phyloP scores from a whole-genome alignment of 306 rosid genomes.

The Hippophae rhamnoides region DNA sequence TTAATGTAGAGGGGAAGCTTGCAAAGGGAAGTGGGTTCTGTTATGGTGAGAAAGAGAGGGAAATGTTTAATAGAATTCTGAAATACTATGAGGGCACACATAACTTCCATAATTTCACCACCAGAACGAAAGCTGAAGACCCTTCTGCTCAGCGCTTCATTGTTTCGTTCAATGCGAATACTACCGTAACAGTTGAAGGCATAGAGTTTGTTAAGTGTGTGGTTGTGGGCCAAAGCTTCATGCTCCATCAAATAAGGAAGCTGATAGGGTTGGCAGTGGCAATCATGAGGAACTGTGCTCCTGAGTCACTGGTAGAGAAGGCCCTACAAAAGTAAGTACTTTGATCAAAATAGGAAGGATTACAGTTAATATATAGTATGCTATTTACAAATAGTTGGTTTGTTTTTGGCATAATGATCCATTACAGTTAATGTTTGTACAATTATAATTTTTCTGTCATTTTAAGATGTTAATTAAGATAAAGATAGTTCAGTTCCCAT shows the following conservation, averaged over 20 bases:
- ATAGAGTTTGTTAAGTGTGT: constrained; percentile 81
- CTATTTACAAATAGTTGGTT: not conserved
- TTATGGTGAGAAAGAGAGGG: constrained; percentile 66
- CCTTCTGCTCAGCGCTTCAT: constrained; percentile 70
- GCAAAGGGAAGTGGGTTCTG: constrained; percentile 32
- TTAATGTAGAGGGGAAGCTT: constrained; percentile 28
- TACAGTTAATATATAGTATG: too few relatives aligned
- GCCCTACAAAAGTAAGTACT: constrained; percentile 71
- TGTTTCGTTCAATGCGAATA: constrained; percentile 54
- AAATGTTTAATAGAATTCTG: constrained; percentile 63
- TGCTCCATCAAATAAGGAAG: constrained; percentile 96
- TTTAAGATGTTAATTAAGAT: too few relatives aligned
- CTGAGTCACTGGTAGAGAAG: constrained; percentile 53
- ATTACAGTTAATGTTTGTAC: too few relatives aligned
- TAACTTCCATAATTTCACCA: constrained; percentile 89
- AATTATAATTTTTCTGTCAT: too few relatives aligned
- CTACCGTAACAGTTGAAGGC: constrained; percentile 43
- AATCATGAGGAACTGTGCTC: constrained; percentile 70
- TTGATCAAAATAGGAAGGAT: not conserved
- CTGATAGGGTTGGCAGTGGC: constrained; percentile 94
- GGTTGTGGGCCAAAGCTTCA: constrained; percentile 95
- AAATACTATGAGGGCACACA: constrained; percentile 70
- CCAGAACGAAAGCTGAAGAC: constrained; percentile 84
- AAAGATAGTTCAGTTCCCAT: too few relatives aligned
- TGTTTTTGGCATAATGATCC: not conserved